A percentile compares a stretch with the other conserved stretches of the same genome.
Evolutionary conservation across 441 rosid species (phyloP).

Genomic region (Gossypium trilobum): DNA sequence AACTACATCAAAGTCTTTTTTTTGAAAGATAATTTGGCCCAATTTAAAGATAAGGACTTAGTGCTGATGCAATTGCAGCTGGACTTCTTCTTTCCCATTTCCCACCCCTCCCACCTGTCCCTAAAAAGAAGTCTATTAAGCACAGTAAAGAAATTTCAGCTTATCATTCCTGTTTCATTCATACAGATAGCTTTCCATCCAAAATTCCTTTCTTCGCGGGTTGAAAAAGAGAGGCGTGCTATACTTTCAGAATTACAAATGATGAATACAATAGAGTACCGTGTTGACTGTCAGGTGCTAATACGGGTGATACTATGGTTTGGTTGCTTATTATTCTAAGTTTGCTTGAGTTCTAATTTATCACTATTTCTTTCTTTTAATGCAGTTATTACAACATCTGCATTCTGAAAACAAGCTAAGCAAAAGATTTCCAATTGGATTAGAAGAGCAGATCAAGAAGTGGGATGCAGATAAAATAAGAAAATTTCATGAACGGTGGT

Average conservation of each 20-base stretch:
- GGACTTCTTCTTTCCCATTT: background rate
- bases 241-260: conserved; percentile 97
- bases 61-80: background rate
- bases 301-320: conserved; percentile 14
- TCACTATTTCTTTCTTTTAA: conserved; percentile 21
- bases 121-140: background rate
- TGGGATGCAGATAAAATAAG: conserved; percentile 99
- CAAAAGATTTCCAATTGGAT: conserved; percentile 94
- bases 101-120: background rate
- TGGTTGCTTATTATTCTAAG: conserved; percentile 16
- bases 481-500: conserved; percentile 98
- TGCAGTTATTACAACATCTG: conserved; percentile 81
- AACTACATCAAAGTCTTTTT: background rate
- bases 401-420: conserved; percentile 99
- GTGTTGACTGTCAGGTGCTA: conserved; percentile 96
- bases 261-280: conserved; percentile 99
- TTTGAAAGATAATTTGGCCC: background rate
- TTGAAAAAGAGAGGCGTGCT: conserved; percentile 96
- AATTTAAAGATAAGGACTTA: conserved; percentile 1
- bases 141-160: background rate
- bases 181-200: conserved; percentile 92
- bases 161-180: conserved; percentile 14
- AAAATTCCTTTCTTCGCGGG: conserved; percentile 84
- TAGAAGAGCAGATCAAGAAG: conserved; percentile 96
- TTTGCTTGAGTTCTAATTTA: conserved; percentile 12